Percentiles rank a stretch among this genome's conserved stretches.
Evolutionary conservation across 2,329 filamentous ascomycete genomes (phyloP).

Genomic region (Diaporthe helianthi): DNA sequence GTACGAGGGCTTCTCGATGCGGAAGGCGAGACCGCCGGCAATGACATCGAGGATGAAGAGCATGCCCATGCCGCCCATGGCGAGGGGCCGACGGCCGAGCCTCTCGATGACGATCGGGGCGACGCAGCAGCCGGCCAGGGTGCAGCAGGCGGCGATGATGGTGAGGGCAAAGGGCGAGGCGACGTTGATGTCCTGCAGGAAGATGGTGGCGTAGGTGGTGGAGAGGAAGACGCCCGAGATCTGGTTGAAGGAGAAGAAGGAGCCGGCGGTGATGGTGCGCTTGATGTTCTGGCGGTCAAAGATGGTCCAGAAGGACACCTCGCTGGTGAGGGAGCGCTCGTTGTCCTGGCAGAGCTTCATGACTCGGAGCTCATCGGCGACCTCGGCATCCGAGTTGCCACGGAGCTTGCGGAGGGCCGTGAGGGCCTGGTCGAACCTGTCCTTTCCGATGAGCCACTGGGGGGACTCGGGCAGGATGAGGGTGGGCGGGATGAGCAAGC

Average conservation of each 20-base stretch:
- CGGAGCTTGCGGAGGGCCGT: conserved; percentile 43
- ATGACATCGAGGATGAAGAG: conserved; percentile 44
- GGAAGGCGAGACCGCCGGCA: conserved; percentile 45
- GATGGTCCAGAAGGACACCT: conserved; percentile 46
- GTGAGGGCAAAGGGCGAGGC: conserved; percentile 45
- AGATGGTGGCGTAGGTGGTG: conserved; percentile 47
- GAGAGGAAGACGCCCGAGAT: conserved; percentile 47
- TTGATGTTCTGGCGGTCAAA: conserved; percentile 44
- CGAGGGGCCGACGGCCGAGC: conserved; percentile 45
- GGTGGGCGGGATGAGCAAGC: conserved; percentile 42
- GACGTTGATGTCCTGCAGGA: conserved; percentile 45
- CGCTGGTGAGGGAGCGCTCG: conserved; percentile 37
- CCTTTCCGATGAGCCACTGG: conserved; percentile 43
- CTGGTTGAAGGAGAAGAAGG: conserved; percentile 46
- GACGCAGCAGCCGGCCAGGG: conserved; percentile 45
- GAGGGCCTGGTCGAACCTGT: conserved; percentile 42
- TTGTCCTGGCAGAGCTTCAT: conserved; percentile 41
- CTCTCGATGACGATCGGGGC: conserved; percentile 46
- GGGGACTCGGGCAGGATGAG: conserved; percentile 45
- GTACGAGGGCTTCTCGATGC: conserved; percentile 37
- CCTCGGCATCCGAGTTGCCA: conserved; percentile 41
- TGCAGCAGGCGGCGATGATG: conserved; percentile 45
- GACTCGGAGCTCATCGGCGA: conserved; percentile 44
- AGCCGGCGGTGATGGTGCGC: conserved; percentile 45
- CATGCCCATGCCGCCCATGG: conserved; percentile 44